Base-by-base conservation (phyloP, 2,329 filamentous ascomycete genomes). In the Fusarium udum region DNA sequence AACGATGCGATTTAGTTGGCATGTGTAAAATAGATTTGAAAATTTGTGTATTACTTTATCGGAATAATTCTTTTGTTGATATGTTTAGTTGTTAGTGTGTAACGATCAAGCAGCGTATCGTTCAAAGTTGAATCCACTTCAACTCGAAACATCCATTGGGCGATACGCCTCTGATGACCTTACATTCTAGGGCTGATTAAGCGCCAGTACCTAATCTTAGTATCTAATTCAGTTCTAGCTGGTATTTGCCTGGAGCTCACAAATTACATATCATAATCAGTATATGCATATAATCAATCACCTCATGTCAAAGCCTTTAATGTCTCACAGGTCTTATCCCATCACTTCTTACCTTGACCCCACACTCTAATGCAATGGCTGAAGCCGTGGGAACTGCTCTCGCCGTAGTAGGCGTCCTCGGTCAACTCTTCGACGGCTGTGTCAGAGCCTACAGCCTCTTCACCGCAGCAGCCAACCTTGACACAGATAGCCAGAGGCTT, bases 391-490 rank as follows among this genome's bases (percentile, higher is more conserved):
- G 83, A 62, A 84, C 84, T 40, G 82, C 83, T 20, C 77, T 86
- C 32, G 84, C 82, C 64, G 83, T 84, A 3, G 82, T 85, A 18
- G 84, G 84, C 68, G 78, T 85, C 52, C 77, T 86, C 28, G 84
- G 84, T 42, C 84, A 86, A 72, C 80, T 86, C 56, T 86, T 86
- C 60, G 82, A 85, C 69, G 84, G 84, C 36, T 86, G 84, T 78
- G 80, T 86, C 65, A 84, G 83, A 65, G 84, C 84, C 15, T 86
- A 86, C 72, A 77, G 80, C 34, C 82, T 84, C 79, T 86, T 86
- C 76, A 82, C 83, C 22, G 77, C 80, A 22, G 84, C 85, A 3
- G 75, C 79, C 45, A 81, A 84, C 52, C 77, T 85, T n/a, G 84
- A 85, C 64, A 76, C 77, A 28, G 84, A 86, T 75, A 81, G 80